These are phyloP conservation scores for Fusarium tricinctum DNA, from an alignment of 2,329 filamentous ascomycete genomes.

Conservation along the genomic window DNA sequence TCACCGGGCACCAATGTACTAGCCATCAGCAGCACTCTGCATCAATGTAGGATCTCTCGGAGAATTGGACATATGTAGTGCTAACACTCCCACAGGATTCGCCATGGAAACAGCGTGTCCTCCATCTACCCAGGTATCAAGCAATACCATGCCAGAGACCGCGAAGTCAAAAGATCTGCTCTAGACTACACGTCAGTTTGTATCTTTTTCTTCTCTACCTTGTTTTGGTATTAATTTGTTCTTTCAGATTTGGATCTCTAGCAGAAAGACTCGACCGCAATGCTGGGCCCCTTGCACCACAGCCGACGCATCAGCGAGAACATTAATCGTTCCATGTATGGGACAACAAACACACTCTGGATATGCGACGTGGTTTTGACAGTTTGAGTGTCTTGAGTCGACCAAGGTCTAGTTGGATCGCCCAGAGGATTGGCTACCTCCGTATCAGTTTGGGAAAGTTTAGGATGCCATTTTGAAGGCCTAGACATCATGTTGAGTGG, in stretches of 20 bases:
- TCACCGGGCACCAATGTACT: background rate
- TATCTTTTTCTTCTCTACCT: background rate
- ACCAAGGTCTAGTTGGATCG: background rate
- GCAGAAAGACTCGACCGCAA: slow-evolving; percentile 12
- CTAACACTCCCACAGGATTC: slow-evolving; percentile 1
- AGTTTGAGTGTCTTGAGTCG: background rate
- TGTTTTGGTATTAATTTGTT: slow-evolving; percentile 1
- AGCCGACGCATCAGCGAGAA: slow-evolving; percentile 36
- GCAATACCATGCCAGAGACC: slow-evolving; percentile 21
- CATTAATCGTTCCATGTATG: slow-evolving; percentile 25
- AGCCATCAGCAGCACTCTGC: background rate
- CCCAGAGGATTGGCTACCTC: background rate
- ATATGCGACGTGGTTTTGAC: background rate
- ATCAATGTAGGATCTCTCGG: slow-evolving; percentile 2
- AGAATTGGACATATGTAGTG: background rate
- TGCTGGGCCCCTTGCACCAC: slow-evolving; percentile 22
- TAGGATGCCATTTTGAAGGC: background rate
- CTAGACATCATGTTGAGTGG: background rate
- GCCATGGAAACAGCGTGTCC: background rate
- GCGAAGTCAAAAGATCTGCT: slow-evolving; percentile 15
- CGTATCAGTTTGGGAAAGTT: background rate
- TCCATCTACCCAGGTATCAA: background rate
- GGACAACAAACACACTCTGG: slow-evolving; percentile 13
- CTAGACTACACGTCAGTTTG: slow-evolving; percentile 28
- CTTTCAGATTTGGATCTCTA: slow-evolving; percentile 8